These are phyloP conservation scores for Penicillium paneum DNA, from an alignment of 2,329 filamentous ascomycete species.

Conservation along the genomic window DNA sequence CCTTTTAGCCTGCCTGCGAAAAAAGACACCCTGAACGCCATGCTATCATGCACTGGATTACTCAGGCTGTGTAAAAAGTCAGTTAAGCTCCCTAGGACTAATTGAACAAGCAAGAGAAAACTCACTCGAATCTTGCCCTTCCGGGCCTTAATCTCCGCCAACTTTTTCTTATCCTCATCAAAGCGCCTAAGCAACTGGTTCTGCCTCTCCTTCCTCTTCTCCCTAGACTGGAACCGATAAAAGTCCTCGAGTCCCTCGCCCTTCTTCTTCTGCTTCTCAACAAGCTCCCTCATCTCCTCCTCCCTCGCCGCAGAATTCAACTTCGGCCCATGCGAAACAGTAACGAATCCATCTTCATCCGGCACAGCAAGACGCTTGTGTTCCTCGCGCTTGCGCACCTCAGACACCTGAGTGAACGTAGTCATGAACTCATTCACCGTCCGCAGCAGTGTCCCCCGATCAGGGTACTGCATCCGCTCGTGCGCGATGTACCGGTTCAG, in stretches of 20 bases:
- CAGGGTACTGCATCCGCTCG: slow-evolving; percentile 68
- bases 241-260: slow-evolving; percentile 67
- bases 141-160: slow-evolving; percentile 67
- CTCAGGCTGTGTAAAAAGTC: slow-evolving; percentile 32
- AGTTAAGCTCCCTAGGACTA: slow-evolving; percentile 10
- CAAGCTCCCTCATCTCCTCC: slow-evolving; percentile 63
- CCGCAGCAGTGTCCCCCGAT: slow-evolving; percentile 62
- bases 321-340: slow-evolving; percentile 74
- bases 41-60: slow-evolving; percentile 27
- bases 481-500: slow-evolving; percentile 57
- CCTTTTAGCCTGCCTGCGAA: slow-evolving; percentile 7
- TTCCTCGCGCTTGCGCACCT: slow-evolving; percentile 62
- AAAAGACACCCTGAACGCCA: slow-evolving; percentile 31
- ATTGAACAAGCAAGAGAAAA: slow-evolving; percentile 5
- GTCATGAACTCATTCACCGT: slow-evolving; percentile 83
- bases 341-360: slow-evolving; percentile 94
- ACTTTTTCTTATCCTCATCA: slow-evolving; percentile 70
- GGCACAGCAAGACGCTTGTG: slow-evolving; percentile 69
- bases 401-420: slow-evolving; percentile 65
- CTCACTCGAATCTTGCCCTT: slow-evolving; percentile 58
- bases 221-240: slow-evolving; percentile 78
- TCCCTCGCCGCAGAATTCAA: slow-evolving; percentile 69
- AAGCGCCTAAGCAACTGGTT: slow-evolving; percentile 67
- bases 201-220: slow-evolving; percentile 74
- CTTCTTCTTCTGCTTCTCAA: slow-evolving; percentile 61